Evolutionary conservation across 495 filamentous ascomycete genomes (phyloP), one percentile per base, ranked within the genome.

Genomic region (Aspergillus bertholletiae): DNA sequence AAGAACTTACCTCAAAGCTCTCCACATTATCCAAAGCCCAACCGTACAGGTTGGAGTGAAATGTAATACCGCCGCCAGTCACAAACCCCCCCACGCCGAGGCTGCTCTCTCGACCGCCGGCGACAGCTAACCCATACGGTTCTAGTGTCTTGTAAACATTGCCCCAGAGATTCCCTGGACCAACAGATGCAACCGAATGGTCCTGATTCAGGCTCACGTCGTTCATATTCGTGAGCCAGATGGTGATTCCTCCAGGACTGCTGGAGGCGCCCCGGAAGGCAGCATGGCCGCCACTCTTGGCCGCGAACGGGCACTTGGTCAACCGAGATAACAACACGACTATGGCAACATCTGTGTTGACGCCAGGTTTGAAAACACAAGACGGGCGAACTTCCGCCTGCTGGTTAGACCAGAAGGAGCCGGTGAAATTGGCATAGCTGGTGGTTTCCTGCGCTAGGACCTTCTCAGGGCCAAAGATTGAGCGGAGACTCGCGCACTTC

Each of bases 61-160:
- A 76, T 5, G 64, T 67, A 13, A 71, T 61, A 2, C 72, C 69
- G 27, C 59, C 62, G 55, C 61, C 69, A 18, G 59, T 51, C 47
- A 73, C 65, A 15, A 85, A 66, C 8, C 85, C 85, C n/a, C 77
- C 75, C 1, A 85, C 79, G 27, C 85, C 85, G 44, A 87, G 75
- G 5, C 69, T 69, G 0, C 72, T 55, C 20, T 71, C 74, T 12
- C 85, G 76, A n/a, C 82, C 84, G 7, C 84, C 85, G 1, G 84
- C 65, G 2, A 77, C 73, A 3, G 78, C 62, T 6, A 80, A 51
- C 12, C 74, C 72, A n/a, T 77, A 51, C 2, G 74, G 64, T 24
- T 76, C 74, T 0, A 89, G 72, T 7, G 59, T 56, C 0, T 54
- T 58, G 53, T 84, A 87, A 0, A 86, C 78, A 45, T 82, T 21